These are phyloP conservation scores for Colletotrichum siamense DNA, from an alignment of 2,329 filamentous ascomycete genomes.

Conservation along the genomic window DNA sequence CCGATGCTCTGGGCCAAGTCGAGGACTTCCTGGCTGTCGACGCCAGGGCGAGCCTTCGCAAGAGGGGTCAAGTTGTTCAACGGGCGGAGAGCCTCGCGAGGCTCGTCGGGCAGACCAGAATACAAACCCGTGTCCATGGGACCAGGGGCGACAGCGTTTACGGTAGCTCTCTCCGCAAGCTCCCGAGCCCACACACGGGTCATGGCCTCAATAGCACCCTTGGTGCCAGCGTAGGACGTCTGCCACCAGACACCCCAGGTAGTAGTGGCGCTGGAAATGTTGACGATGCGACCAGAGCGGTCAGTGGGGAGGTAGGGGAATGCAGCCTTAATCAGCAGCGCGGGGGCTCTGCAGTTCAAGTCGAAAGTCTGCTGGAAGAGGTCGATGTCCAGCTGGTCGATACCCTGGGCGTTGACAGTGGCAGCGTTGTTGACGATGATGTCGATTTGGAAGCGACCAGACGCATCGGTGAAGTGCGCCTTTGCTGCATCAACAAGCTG, in stretches of 20 bases:
- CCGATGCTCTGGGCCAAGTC: constrained; percentile 54
- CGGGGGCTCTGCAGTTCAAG: constrained; percentile 82
- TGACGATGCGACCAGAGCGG: constrained; percentile 63
- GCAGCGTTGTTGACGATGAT: constrained; percentile 91
- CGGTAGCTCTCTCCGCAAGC: constrained; percentile 56
- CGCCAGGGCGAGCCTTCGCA: constrained; percentile 25
- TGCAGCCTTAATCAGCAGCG: constrained; percentile 78
- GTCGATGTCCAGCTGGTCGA: constrained; percentile 49
- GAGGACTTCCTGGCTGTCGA: constrained; percentile 31
- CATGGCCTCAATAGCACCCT: constrained; percentile 64
- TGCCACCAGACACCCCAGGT: constrained; percentile 29
- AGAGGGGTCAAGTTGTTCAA: constrained; percentile 57
- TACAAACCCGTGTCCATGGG: constrained; percentile 47
- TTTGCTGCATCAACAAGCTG: constrained; percentile 64
- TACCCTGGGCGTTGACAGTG: constrained; percentile 62
- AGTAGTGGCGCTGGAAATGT: constrained; percentile 50
- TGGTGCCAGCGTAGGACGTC: constrained; percentile 56
- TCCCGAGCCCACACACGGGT: constrained; percentile 64
- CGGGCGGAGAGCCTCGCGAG: constrained; percentile 38
- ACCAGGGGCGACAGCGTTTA: constrained; percentile 63
- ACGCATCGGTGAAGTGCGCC: constrained; percentile 60
- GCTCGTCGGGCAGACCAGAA: constrained; percentile 57
- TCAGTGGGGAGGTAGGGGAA: constrained; percentile 72
- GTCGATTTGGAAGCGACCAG: constrained; percentile 68
- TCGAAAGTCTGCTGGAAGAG: constrained; percentile 77